These are phyloP conservation scores for Phytomonas francai DNA, from an alignment of 208 protist genomes.

Conservation along the genomic window DNA sequence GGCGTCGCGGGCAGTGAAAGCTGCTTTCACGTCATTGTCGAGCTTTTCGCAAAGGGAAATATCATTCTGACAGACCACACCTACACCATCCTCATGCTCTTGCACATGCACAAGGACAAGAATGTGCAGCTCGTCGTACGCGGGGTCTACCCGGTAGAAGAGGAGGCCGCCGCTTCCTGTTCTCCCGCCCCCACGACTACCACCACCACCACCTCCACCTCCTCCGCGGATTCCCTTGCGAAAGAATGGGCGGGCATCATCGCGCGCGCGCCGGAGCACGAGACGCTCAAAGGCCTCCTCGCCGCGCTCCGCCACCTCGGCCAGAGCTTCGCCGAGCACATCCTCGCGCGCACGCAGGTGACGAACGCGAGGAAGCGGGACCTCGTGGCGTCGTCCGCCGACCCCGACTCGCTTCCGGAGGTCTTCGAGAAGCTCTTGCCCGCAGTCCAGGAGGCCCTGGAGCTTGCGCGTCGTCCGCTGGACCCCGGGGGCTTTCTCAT, in stretches of 20 bases:
- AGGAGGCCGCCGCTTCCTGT: not conserved
- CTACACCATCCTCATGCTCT: conserved; percentile 91
- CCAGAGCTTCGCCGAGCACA: conserved; percentile 63
- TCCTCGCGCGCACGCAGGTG: conserved; percentile 35
- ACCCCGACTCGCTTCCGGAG: too few relatives aligned
- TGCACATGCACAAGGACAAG: conserved; percentile 88
- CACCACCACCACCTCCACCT: not conserved
- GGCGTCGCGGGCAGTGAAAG: conserved; percentile 52
- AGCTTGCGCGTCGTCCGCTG: conserved; percentile 17
- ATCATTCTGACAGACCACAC: conserved; percentile 92
- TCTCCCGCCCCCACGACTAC: not conserved
- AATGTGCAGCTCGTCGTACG: conserved; percentile 60
- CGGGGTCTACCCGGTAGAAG: conserved; percentile 46
- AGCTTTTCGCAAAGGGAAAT: conserved; percentile 94
- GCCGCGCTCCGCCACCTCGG: conserved; percentile 67
- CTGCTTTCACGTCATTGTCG: conserved; percentile 83
- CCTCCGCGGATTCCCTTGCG: not conserved
- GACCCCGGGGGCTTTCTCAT: conserved; percentile 60
- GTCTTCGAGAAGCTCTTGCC: conserved; percentile 37
- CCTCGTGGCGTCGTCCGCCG: conserved; percentile 11
- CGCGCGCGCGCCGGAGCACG: conserved; percentile 30
- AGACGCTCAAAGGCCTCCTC: conserved; percentile 32
- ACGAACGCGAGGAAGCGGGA: conserved; percentile 32
- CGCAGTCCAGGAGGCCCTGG: conserved; percentile 47
- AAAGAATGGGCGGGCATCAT: conserved; percentile 46